A percentile compares a stretch with the other conserved stretches of the same genome.
phyloP scores from a whole-genome alignment of 495 filamentous ascomycete species.

The Neohortaea acidophila region DNA sequence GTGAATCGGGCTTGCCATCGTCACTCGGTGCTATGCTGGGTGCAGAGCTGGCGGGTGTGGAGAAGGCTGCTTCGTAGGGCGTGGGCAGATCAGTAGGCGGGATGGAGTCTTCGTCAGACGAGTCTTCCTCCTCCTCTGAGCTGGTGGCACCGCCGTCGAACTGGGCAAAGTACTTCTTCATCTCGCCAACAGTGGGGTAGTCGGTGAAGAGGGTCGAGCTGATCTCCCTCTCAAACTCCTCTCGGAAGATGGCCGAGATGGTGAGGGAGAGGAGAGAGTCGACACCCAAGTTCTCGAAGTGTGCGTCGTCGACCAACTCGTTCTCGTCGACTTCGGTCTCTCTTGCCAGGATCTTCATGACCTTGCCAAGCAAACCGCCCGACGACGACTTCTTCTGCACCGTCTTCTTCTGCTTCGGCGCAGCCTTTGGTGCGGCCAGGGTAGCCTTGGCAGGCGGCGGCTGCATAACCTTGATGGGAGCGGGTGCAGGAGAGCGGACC shows the following conservation, averaged over 20 bases:
- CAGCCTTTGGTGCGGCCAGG: conserved; percentile 7
- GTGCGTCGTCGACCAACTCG: conserved; percentile 30
- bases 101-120: conserved; percentile 23
- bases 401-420: conserved; percentile 19
- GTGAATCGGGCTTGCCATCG: conserved; percentile 22
- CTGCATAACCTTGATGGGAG: conserved; percentile 1
- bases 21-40: conserved; percentile 24
- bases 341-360: conserved; percentile 32
- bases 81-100: conserved; percentile 22
- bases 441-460: conserved; percentile 11
- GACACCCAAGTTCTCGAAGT: conserved; percentile 32
- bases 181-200: conserved; percentile 29
- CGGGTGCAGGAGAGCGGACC: conserved; percentile 9
- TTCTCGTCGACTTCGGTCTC: conserved; percentile 31
- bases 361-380: conserved; percentile 23
- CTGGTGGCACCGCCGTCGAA: conserved; percentile 24
- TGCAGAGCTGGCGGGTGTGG: conserved; percentile 28
- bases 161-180: conserved; percentile 32
- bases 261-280: conserved; percentile 31
- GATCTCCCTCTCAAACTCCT: conserved; percentile 32
- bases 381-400: conserved; percentile 15
- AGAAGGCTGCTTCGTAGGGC: conserved; percentile 21
- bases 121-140: conserved; percentile 18
- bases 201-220: conserved; percentile 31
- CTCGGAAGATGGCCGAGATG: conserved; percentile 32